Evolutionary conservation across 257 asterid genomes (phyloP).

Genomic region (Solanum commersonii): DNA sequence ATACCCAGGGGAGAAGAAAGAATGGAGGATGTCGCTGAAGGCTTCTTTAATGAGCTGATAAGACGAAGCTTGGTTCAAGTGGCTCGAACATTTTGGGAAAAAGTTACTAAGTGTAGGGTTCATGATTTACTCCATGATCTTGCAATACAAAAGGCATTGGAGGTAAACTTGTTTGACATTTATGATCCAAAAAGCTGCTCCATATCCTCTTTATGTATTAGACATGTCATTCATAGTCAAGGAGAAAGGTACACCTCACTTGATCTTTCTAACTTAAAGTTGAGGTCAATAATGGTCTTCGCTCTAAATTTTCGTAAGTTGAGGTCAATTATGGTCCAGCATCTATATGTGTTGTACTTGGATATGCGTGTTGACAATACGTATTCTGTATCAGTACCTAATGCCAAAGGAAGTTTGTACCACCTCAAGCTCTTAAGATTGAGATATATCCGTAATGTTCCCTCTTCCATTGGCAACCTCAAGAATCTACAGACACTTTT

Average conservation of each 20-base stretch:
- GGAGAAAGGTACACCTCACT: background rate
- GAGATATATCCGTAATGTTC: too few species aligned
- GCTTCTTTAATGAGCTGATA: background rate
- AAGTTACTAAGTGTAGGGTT: background rate
- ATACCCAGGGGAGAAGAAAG: background rate
- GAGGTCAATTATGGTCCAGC: background rate
- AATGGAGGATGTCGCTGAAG: background rate
- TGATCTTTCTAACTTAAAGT: too few species aligned
- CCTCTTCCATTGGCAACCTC: too few species aligned
- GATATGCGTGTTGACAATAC: too few species aligned
- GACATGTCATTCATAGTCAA: background rate
- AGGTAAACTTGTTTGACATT: background rate
- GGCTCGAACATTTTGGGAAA: rapidly evolving
- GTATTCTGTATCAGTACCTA: too few species aligned
- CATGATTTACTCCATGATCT: background rate
- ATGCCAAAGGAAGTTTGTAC: too few species aligned
- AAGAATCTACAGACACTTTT: too few species aligned
- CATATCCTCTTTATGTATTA: background rate
- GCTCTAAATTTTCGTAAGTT: background rate
- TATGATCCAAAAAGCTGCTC: background rate
- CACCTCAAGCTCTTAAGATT: too few species aligned
- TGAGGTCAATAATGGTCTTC: too few species aligned
- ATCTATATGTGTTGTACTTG: too few species aligned
- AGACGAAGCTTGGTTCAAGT: background rate
- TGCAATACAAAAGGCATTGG: background rate